phyloP scores from a whole-genome alignment of 2,329 filamentous ascomycete species.

The Lachnellula hyalina region DNA sequence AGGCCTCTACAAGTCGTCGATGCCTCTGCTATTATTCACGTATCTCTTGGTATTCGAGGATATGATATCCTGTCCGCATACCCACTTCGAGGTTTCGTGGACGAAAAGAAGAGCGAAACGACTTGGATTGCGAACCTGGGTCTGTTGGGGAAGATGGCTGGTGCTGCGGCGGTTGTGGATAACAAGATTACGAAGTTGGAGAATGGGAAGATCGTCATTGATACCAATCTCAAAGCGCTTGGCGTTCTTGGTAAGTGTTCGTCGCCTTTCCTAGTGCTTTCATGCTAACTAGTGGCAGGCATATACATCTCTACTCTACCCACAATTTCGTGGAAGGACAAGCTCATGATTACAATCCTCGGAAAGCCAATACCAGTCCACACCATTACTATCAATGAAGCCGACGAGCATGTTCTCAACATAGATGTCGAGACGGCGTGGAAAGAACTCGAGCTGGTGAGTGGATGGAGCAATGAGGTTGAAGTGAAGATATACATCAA shows the following conservation, averaged over 20 bases:
- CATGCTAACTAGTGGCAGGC: conserved; percentile 39
- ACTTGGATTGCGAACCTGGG: conserved; percentile 66
- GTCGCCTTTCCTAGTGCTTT: background rate
- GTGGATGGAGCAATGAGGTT: conserved; percentile 77
- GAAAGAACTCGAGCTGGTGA: conserved; percentile 63
- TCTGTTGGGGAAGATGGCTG: conserved; percentile 83
- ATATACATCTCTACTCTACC: conserved; percentile 71
- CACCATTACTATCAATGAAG: conserved; percentile 54
- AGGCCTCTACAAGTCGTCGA: conserved; percentile 41
- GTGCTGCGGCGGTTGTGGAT: conserved; percentile 67
- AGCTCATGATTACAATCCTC: conserved; percentile 71
- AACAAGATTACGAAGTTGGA: conserved; percentile 53
- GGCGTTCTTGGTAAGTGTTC: conserved; percentile 58
- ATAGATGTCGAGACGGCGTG: conserved; percentile 75
- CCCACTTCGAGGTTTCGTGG: conserved; percentile 54
- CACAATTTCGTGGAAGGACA: conserved; percentile 51
- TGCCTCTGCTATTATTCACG: conserved; percentile 48
- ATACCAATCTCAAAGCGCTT: conserved; percentile 71
- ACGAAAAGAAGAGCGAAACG: conserved; percentile 32
- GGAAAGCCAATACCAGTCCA: conserved; percentile 63
- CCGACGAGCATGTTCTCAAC: conserved; percentile 59
- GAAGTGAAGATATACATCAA: conserved; percentile 44
- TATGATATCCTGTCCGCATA: conserved; percentile 81
- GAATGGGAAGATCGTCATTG: conserved; percentile 59
- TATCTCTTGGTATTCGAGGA: conserved; percentile 58